phyloP scores from a whole-genome alignment of 2,329 filamentous ascomycete genomes.

The Lasiodiplodia sp. region DNA sequence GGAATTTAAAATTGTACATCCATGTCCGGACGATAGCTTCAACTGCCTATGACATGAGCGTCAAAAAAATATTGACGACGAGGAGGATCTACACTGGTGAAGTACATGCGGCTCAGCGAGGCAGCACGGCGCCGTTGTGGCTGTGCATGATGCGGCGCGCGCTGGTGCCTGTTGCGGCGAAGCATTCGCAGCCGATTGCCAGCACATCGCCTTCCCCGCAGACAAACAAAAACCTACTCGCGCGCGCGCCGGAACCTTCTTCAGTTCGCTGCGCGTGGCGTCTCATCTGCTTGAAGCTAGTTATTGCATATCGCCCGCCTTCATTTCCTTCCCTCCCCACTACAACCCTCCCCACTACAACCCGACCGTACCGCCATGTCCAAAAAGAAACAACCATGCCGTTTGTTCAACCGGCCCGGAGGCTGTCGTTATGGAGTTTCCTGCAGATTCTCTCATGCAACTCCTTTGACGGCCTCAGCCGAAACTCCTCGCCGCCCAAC shows the following conservation, averaged over 20 bases:
- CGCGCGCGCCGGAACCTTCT: not conserved
- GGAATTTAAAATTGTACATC: too few species aligned
- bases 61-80: too few species aligned
- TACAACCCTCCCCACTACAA: too few species aligned
- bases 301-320: not conserved
- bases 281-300: not conserved
- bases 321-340: not conserved
- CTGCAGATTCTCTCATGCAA: constrained; percentile 21
- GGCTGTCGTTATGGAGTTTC: not conserved
- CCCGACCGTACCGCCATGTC: not conserved
- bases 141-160: not conserved
- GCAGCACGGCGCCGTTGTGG: not conserved
- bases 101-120: too few species aligned
- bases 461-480: not conserved
- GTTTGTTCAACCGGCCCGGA: not conserved
- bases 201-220: too few species aligned
- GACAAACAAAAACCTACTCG: too few species aligned
- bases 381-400: constrained; percentile 3
- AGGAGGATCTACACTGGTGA: too few species aligned
- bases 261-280: not conserved
- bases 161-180: not conserved
- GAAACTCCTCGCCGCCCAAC: not conserved
- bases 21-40: too few species aligned
- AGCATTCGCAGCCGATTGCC: too few species aligned
- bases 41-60: too few species aligned